Base-by-base conservation (phyloP, 441 rosid species). In the Rhodomyrtus psidioides region DNA sequence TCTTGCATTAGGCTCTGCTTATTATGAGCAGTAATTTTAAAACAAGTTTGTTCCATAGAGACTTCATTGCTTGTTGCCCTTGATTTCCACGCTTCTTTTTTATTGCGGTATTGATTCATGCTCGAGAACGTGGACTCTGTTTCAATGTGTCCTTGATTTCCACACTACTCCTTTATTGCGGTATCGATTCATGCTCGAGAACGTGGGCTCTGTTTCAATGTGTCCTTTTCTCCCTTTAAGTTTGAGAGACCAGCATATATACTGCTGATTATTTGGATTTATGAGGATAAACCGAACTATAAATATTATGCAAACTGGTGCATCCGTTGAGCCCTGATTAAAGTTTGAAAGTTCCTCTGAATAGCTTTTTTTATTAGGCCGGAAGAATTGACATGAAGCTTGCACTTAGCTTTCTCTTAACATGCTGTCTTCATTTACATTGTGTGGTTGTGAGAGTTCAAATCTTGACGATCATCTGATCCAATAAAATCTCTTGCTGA, bases 11-110 rank as follows among this genome's bases (percentile, higher is more conserved):
- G 76, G 49, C 59, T 27, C 15, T 30, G 26, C 85, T 83, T 55
- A 8, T 42, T 28, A 17, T 12, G 84, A 9, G 19, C 27, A 34
- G 34, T 27, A n/a, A 30, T 59, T 58, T 58, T 59, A n/a, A 59
- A 59, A 13, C 16, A 59, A 59, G 34, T 59, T 70, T 34, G 79
- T 34, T 70, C 49, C 17, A 13, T 62, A 30, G 26, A 30, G 75
- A 62, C 44, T 30, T 62, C 12, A 44, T 30, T 62, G 26, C 97
- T 53, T 89, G 87, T 53, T 92, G 83, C 85, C 90, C 92, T 53
- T 87, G 91, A 87, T 89, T 94, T 94, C 57, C 24, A 55, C 1
- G 26, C 24, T 55, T 9, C 24, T n/a, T n/a, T 59, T n/a, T n/a
- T 59, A 27, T n/a, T 27, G 65, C 1, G 2, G 34, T 59, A 14